Percentiles rank a stretch among this genome's conserved stretches.
These are phyloP conservation scores for Pleomassaria siparia DNA, from an alignment of 2,329 filamentous ascomycete genomes.

Conservation along the genomic window DNA sequence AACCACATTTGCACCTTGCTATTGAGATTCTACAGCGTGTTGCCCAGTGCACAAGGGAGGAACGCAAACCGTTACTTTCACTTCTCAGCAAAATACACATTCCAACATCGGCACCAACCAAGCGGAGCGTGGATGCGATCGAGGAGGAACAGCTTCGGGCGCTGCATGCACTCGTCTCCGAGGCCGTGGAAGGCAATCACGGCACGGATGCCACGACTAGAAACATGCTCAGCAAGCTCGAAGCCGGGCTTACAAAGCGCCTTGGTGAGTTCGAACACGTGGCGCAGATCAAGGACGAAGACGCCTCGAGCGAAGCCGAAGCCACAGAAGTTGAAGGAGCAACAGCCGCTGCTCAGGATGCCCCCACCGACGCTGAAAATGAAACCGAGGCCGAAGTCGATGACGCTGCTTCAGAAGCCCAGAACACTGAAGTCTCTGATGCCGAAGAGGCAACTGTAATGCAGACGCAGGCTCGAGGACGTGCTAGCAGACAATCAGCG, in stretches of 20 bases:
- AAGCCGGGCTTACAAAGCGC: conserved; percentile 54
- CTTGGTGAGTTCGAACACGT: conserved; percentile 42
- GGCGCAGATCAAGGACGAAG: conserved; percentile 13
- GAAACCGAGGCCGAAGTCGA: background rate
- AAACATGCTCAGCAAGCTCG: conserved; percentile 58
- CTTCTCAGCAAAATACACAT: conserved; percentile 83
- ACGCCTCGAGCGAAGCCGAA: conserved; percentile 8
- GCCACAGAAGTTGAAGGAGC: too few relatives aligned
- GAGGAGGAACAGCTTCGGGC: conserved; percentile 28
- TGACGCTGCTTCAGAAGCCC: background rate
- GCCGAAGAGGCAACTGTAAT: background rate
- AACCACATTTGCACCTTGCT: conserved; percentile 79
- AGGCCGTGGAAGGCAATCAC: conserved; percentile 52
- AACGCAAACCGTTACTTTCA: conserved; percentile 67
- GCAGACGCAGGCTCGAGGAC: background rate
- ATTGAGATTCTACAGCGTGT: conserved; percentile 75
- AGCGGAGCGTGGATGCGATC: conserved; percentile 14
- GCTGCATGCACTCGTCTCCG: conserved; percentile 49
- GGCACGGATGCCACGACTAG: conserved; percentile 56
- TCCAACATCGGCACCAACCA: conserved; percentile 54
- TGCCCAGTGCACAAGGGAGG: conserved; percentile 71
- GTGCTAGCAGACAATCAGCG: background rate
- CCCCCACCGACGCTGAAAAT: too few relatives aligned
- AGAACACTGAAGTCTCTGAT: conserved; percentile 16
- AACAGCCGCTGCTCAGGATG: too few relatives aligned